Percentiles rank a stretch among this genome's conserved stretches.
Evolutionary conservation across 2,329 filamentous ascomycete genomes (phyloP).

Genomic region (Neopestalotiopsis sp.): DNA sequence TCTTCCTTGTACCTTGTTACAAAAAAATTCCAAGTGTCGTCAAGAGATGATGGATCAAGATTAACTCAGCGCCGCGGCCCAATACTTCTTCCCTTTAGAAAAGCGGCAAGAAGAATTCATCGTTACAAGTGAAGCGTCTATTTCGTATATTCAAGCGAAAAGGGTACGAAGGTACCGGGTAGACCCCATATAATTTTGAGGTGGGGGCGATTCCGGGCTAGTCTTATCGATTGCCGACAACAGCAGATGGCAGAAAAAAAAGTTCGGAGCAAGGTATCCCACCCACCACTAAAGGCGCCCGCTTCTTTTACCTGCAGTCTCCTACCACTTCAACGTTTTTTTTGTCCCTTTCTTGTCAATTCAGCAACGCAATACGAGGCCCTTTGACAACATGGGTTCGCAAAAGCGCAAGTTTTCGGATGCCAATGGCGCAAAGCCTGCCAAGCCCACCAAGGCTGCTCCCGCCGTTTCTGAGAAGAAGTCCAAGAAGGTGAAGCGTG

Average conservation of each 20-base stretch:
- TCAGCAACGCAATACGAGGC: background rate
- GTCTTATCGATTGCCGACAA: background rate
- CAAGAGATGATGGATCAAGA: too few species aligned
- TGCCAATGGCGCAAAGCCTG: constrained; percentile 32
- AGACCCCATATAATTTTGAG: background rate
- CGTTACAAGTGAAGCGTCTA: too few species aligned
- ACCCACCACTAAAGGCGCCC: background rate
- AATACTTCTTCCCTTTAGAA: too few species aligned
- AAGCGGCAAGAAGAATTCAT: too few species aligned
- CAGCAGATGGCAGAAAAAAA: background rate
- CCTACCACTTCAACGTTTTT: background rate
- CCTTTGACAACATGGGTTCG: constrained; percentile 30
- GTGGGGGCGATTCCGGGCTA: background rate
- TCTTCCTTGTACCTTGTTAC: too few species aligned
- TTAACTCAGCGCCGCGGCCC: too few species aligned
- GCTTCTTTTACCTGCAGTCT: background rate
- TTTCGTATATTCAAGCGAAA: too few species aligned
- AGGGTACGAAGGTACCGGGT: background rate
- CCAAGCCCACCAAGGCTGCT: constrained; percentile 33
- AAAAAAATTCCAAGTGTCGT: too few species aligned
- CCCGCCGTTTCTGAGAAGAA: constrained; percentile 37
- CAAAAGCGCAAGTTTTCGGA: constrained; percentile 51
- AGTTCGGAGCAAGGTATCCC: background rate
- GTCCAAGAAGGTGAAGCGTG: constrained; percentile 48
- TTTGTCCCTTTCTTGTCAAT: background rate